Evolutionary conservation across 768 basidiomycete genomes (phyloP), one percentile per base, ranked within the genome.

Genomic region (Mycena indigotica): DNA sequence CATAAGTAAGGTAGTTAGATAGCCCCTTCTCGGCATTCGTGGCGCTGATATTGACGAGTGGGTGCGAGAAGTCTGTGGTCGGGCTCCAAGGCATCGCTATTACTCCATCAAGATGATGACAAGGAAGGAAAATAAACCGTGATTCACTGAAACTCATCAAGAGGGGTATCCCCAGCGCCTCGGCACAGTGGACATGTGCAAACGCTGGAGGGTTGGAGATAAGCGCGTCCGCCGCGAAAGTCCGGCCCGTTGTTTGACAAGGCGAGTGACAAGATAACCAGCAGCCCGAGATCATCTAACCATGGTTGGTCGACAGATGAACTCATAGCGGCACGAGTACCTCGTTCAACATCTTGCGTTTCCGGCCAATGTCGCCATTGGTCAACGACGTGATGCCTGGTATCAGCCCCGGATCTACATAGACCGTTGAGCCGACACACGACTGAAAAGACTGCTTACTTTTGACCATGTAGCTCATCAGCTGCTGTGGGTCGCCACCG

Each of bases 391-490:
- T 80, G 54, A 82, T 70, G 0, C 84, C 84, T 16, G 86, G 86
- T 49, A 88, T 75, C 1, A 88, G 67, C 2, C 86, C 86, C 52
- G 86, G 86, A 69, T 87, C 84, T 86, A 54, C 1, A 15, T 39
- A 23, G 44, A 26, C 41, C 13, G 56, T 55, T 52, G 35, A 52
- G 21, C 28, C 41, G 54, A 24, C 55, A 26, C 39, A 21, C 19
- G 30, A n/a, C 46, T 26, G 19, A 40, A 45, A 21, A 16, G 25
- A 53, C 30, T 39, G 64, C 78, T 61, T 58, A 86, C 86, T 88
- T 68, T 83, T 84, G 45, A 88, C 86, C 86, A 88, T 87, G 60
- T 85, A 88, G 45, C 83, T 83, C 85, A 88, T 87, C 12, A 88
- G 70, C 53, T 85, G 83, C 50, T 82, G 79, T 0, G 85, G 86